Percentiles rank a stretch among this genome's conserved stretches.
Conservation (phyloP, 1,139 yeast species). For the Pichia norvegensis region DNA sequence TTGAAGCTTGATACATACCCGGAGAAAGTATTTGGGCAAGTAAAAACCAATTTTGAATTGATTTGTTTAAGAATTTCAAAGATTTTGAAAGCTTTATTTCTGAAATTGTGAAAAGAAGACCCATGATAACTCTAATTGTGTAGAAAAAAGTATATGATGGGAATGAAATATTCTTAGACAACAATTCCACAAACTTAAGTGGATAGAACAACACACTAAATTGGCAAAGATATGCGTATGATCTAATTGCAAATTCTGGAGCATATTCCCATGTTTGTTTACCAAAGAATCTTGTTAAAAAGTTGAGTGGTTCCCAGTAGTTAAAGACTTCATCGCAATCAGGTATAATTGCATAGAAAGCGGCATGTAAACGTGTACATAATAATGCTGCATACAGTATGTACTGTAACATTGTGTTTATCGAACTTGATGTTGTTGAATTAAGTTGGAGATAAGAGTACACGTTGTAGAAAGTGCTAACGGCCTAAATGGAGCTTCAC, state of each 20-base stretch:
- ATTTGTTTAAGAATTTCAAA: constrained; percentile 31
- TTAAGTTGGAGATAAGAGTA: neutral
- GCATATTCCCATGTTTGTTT: constrained; percentile 97
- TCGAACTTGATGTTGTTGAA: neutral
- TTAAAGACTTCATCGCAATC: constrained; percentile 88
- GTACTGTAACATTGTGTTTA: constrained; percentile 5
- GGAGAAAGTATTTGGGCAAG: constrained; percentile 42
- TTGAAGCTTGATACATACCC: constrained; percentile 81
- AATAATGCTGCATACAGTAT: constrained; percentile 19
- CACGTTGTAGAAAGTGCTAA: no score
- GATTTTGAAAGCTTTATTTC: constrained; percentile 47
- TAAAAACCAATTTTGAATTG: constrained; percentile 53
- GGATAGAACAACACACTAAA: constrained; percentile 38
- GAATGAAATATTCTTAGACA: constrained; percentile 6
- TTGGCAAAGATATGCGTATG: constrained; percentile 69
- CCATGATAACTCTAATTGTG: constrained; percentile 45
- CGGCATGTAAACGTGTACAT: constrained; percentile 38
- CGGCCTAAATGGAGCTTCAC: no score
- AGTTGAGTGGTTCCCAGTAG: constrained; percentile 89
- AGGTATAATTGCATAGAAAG: constrained; percentile 56
- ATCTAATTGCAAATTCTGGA: constrained; percentile 80
- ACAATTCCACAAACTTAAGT: constrained; percentile 18
- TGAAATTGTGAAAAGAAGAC: constrained; percentile 43
- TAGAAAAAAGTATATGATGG: constrained; percentile 43
- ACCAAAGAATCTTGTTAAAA: constrained; percentile 73